phyloP scores from a whole-genome alignment of 2,329 filamentous ascomycete species.

The Cryoendolithus antarcticus region DNA sequence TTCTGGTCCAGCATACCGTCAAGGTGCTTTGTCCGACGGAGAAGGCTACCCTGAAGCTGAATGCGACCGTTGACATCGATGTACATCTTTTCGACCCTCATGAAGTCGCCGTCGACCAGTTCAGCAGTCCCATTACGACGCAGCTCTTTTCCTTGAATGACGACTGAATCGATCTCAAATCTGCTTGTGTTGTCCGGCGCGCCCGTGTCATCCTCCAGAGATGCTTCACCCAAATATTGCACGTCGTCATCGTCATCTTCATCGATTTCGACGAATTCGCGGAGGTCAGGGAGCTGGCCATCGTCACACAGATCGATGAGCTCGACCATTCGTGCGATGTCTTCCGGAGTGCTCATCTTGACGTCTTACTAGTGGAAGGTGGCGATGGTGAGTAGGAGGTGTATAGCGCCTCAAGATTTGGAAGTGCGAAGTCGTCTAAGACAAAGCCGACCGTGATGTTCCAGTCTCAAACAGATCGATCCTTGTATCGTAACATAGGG shows the following conservation, averaged over 20 bases:
- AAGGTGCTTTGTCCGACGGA: conserved; percentile 22
- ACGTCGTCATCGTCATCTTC: conserved; percentile 7
- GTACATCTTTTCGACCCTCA: conserved; percentile 28
- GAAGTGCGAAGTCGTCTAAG: too few relatives aligned
- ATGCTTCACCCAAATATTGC: not conserved
- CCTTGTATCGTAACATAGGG: too few relatives aligned
- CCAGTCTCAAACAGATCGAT: too few relatives aligned
- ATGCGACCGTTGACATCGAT: conserved; percentile 14
- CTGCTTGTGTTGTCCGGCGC: not conserved
- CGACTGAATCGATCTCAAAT: not conserved
- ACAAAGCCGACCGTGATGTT: too few relatives aligned
- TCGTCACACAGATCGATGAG: not conserved
- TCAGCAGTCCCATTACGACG: conserved; percentile 18
- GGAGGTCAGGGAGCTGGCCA: not conserved
- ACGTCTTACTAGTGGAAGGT: too few relatives aligned
- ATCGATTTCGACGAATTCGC: not conserved
- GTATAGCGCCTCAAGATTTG: too few relatives aligned
- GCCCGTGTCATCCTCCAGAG: not conserved
- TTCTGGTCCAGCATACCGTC: conserved; percentile 25
- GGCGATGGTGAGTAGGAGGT: too few relatives aligned
- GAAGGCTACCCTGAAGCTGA: conserved; percentile 27
- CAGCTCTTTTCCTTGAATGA: not conserved
- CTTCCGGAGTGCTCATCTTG: too few relatives aligned
- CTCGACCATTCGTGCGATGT: too few relatives aligned
- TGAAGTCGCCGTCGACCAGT: conserved; percentile 22